A percentile compares a stretch with the other conserved stretches of the same genome.
phyloP scores from a whole-genome alignment of 208 protist species.

The Wallacemonas rigidus region DNA sequence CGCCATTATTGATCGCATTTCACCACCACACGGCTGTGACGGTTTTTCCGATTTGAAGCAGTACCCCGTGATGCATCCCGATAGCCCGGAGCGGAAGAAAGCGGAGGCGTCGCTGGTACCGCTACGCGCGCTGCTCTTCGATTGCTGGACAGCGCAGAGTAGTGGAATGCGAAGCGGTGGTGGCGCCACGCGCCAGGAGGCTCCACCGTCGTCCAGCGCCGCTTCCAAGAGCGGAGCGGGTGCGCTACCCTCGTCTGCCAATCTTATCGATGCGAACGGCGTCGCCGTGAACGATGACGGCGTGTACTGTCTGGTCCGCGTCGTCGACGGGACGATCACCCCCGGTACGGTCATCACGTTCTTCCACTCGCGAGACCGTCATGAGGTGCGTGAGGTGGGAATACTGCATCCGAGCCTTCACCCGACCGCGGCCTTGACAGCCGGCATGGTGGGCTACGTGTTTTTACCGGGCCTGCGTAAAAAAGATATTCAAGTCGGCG shows the following conservation, averaged over 20 bases:
- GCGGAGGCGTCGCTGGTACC: slow-evolving; percentile 68
- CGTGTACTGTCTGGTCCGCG: slow-evolving; percentile 83
- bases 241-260: background rate
- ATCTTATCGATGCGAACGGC: slow-evolving; percentile 15
- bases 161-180: slow-evolving; percentile 72
- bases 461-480: slow-evolving; percentile 78
- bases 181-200: no score
- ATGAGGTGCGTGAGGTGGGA: slow-evolving; percentile 93
- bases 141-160: slow-evolving; percentile 94
- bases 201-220: background rate
- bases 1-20: slow-evolving; percentile 92
- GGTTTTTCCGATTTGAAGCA: slow-evolving; percentile 84
- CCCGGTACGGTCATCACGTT: slow-evolving; percentile 69
- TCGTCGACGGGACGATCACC: slow-evolving; percentile 92
- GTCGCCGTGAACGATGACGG: slow-evolving; percentile 33
- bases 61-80: slow-evolving; percentile 64
- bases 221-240: background rate
- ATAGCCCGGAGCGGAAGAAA: slow-evolving; percentile 46
- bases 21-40: slow-evolving; percentile 54
- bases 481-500: slow-evolving; percentile 94
- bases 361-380: slow-evolving; percentile 53
- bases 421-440: slow-evolving; percentile 70
- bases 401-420: slow-evolving; percentile 93
- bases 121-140: slow-evolving; percentile 95
- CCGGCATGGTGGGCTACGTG: slow-evolving; percentile 97